Evolutionary conservation across 768 basidiomycete genomes (phyloP).

Genomic region (Obba rivulosa): DNA sequence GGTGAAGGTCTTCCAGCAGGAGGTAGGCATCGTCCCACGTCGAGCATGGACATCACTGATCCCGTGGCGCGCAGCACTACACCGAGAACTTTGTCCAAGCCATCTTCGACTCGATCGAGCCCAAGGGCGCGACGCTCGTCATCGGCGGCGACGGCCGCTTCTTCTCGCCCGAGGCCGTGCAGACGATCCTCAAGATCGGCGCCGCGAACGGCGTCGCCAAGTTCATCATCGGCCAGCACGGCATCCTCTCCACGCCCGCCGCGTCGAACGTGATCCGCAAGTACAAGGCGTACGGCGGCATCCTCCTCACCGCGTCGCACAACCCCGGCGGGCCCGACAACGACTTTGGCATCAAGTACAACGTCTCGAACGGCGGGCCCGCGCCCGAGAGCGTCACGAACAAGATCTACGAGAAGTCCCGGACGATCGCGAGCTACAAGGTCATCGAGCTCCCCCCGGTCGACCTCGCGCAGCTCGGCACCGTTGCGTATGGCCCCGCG

Average conservation of each 20-base stretch:
- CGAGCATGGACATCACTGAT: conserved; percentile 7
- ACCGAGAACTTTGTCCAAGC: conserved; percentile 98
- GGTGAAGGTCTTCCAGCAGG: conserved; percentile 97
- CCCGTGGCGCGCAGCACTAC: conserved; percentile 65
- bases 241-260: conserved; percentile 94
- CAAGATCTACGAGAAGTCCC: conserved; percentile 89
- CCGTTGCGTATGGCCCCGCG: conserved; percentile 74
- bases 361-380: conserved; percentile 94
- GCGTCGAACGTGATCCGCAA: conserved; percentile 95
- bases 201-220: conserved; percentile 90
- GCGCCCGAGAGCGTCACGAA: conserved; percentile 97
- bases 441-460: conserved; percentile 70
- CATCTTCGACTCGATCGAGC: conserved; percentile 86
- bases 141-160: conserved; percentile 97
- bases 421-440: conserved; percentile 82
- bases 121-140: conserved; percentile 78
- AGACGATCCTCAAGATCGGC: conserved; percentile 89
- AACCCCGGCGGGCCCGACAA: conserved; percentile 98
- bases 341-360: conserved; percentile 99
- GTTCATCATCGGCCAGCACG: conserved; percentile 88
- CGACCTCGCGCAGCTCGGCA: conserved; percentile 79
- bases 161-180: conserved; percentile 80
- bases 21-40: conserved; percentile 39
- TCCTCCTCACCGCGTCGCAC: conserved; percentile 94
- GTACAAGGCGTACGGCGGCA: conserved; percentile 95